Conservation (phyloP, 805 yeast genomes). For the Candida tibetensis region DNA sequence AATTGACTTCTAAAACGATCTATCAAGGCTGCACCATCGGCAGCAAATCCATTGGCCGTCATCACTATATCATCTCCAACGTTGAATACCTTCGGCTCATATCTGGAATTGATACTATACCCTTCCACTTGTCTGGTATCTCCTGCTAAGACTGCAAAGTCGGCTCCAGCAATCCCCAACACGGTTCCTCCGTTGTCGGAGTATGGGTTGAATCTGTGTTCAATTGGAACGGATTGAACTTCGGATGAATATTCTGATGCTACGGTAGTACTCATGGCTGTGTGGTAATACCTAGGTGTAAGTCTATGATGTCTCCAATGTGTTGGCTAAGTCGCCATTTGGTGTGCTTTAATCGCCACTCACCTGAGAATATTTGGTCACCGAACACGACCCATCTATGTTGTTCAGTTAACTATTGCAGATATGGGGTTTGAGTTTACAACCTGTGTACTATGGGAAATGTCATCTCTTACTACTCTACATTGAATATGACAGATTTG, state of each 20-base stretch:
- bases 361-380: too few species aligned
- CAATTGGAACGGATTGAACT: constrained; percentile 59
- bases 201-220: constrained; percentile 90
- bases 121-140: constrained; percentile 98
- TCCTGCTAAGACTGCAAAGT: constrained; percentile 94
- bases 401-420: too few species aligned
- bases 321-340: constrained; percentile 1
- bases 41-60: constrained; percentile 95
- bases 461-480: too few species aligned
- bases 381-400: too few species aligned
- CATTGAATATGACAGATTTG: too few species aligned
- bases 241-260: constrained; percentile 66
- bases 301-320: too few species aligned
- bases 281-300: background rate
- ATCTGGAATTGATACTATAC: constrained; percentile 87
- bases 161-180: constrained; percentile 95
- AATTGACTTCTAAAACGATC: constrained; percentile 65
- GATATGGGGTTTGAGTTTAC: too few species aligned
- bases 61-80: constrained; percentile 85
- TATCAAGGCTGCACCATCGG: constrained; percentile 86
- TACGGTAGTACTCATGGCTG: constrained; percentile 41
- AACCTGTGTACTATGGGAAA: too few species aligned
- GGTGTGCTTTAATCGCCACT: too few species aligned
- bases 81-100: constrained; percentile 84
- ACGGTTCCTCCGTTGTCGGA: constrained; percentile 97